Percentiles rank a stretch among this genome's conserved stretches.
These are phyloP conservation scores for Lactarius deliciosus DNA, from an alignment of 768 basidiomycete species.

Conservation along the genomic window DNA sequence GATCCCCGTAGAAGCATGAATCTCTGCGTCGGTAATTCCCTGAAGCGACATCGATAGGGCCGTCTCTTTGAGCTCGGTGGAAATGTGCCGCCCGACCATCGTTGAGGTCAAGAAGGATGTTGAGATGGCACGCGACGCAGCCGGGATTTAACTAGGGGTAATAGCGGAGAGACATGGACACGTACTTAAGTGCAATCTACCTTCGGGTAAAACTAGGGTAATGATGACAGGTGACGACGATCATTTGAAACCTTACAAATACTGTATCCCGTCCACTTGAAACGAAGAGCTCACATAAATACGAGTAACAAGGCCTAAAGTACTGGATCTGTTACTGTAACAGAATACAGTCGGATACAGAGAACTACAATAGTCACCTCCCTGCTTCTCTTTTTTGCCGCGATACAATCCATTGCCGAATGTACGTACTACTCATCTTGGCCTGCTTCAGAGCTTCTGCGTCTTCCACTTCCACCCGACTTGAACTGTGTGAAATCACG, in stretches of 20 bases:
- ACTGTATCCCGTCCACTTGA: too few species aligned
- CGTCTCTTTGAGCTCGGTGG: neutral
- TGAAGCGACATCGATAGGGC: neutral
- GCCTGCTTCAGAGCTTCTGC: constrained; percentile 65
- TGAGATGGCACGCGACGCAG: too few species aligned
- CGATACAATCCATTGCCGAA: constrained; percentile 79
- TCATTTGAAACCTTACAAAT: too few species aligned
- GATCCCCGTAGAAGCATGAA: neutral
- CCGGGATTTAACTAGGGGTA: too few species aligned
- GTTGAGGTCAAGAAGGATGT: neutral
- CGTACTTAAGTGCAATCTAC: too few species aligned
- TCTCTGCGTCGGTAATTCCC: neutral
- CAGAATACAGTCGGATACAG: neutral
- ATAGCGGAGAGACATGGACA: too few species aligned
- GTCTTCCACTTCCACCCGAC: constrained; percentile 63
- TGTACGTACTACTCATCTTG: constrained; percentile 95
- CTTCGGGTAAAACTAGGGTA: too few species aligned
- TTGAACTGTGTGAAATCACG: constrained; percentile 73
- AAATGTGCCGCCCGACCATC: neutral
- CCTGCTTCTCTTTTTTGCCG: constrained; percentile 12
- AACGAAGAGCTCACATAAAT: too few species aligned
- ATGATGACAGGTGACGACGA: too few species aligned
- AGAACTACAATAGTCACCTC: neutral
- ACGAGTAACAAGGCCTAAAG: too few species aligned
- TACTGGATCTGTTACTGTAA: neutral